A percentile compares a stretch with the other conserved stretches of the same genome.
Conservation (phyloP, 768 basidiomycete genomes). For the Albatrellus ellisii region DNA sequence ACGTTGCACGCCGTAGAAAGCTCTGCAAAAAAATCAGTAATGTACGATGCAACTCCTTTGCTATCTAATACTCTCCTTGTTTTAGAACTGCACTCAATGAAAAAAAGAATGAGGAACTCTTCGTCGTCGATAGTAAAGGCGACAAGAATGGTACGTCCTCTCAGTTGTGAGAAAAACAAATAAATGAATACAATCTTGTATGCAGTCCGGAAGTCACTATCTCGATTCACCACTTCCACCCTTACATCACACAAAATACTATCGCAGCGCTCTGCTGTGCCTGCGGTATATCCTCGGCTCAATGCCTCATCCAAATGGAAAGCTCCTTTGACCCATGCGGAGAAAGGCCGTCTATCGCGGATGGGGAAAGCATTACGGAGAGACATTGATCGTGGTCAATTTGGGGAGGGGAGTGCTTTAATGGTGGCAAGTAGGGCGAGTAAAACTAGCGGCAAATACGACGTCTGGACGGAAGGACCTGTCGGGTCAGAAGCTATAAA, state of each 20-base stretch:
- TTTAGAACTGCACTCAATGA: slow-evolving; percentile 50
- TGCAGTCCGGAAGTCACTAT: slow-evolving; percentile 46
- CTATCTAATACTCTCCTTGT: not conserved
- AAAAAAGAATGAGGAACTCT: slow-evolving; percentile 61
- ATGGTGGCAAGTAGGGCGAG: slow-evolving; percentile 58
- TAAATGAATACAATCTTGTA: not conserved
- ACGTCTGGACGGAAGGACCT: slow-evolving; percentile 45
- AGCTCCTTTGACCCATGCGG: slow-evolving; percentile 36
- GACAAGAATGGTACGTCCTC: slow-evolving; percentile 50
- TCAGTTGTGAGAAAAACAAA: not conserved
- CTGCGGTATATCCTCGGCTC: slow-evolving; percentile 66
- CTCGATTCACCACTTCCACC: slow-evolving; percentile 37
- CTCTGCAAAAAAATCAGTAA: too few relatives aligned
- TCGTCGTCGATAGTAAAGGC: slow-evolving; percentile 68
- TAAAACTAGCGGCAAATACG: slow-evolving; percentile 51
- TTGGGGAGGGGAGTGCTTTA: slow-evolving; percentile 49
- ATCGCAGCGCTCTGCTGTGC: slow-evolving; percentile 75
- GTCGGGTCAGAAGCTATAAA: slow-evolving; percentile 24
- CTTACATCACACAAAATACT: slow-evolving; percentile 72
- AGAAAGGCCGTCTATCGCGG: slow-evolving; percentile 63
- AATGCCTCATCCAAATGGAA: slow-evolving; percentile 28
- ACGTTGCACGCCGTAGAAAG: slow-evolving; percentile 18
- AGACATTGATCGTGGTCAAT: slow-evolving; percentile 59
- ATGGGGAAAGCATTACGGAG: slow-evolving; percentile 62
- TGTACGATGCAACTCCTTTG: not conserved